Conservation (phyloP, 371 early-diverging fungal species). For the Rhizopus microsporus region DNA sequence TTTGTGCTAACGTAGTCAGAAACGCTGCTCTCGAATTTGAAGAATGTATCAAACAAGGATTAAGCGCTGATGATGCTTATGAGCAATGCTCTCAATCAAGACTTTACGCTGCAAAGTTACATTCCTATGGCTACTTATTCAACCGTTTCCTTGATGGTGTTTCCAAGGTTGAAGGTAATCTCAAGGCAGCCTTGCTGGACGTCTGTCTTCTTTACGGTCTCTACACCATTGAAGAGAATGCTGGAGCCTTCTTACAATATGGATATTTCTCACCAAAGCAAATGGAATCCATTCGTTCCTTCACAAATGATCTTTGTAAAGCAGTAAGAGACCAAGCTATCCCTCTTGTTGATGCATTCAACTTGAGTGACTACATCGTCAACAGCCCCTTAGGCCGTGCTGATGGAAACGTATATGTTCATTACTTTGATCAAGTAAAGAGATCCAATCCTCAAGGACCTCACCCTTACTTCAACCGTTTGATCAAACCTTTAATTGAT, state of each 20-base stretch:
- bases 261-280: constrained; percentile 80
- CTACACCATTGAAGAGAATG: constrained; percentile 80
- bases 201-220: constrained; percentile 84
- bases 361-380: constrained; percentile 83
- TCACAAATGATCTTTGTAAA: constrained; percentile 71
- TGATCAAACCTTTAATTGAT: constrained; percentile 82
- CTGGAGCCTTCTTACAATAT: constrained; percentile 86
- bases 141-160: constrained; percentile 85
- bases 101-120: constrained; percentile 85
- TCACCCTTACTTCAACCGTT: constrained; percentile 78
- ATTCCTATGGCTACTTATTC: constrained; percentile 84
- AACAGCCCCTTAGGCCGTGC: constrained; percentile 88
- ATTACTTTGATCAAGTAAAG: constrained; percentile 85
- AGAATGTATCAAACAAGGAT: constrained; percentile 63
- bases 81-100: constrained; percentile 85
- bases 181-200: constrained; percentile 57
- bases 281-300: constrained; percentile 63
- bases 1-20: constrained; percentile 82
- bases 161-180: constrained; percentile 48
- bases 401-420: constrained; percentile 88
- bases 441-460: constrained; percentile 72
- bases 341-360: constrained; percentile 86
- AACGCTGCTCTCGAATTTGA: constrained; percentile 83
- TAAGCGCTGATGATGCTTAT: constrained; percentile 80
- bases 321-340: constrained; percentile 80